phyloP scores from a whole-genome alignment of 2,329 filamentous ascomycete species.

The Sporothrix pallida region DNA sequence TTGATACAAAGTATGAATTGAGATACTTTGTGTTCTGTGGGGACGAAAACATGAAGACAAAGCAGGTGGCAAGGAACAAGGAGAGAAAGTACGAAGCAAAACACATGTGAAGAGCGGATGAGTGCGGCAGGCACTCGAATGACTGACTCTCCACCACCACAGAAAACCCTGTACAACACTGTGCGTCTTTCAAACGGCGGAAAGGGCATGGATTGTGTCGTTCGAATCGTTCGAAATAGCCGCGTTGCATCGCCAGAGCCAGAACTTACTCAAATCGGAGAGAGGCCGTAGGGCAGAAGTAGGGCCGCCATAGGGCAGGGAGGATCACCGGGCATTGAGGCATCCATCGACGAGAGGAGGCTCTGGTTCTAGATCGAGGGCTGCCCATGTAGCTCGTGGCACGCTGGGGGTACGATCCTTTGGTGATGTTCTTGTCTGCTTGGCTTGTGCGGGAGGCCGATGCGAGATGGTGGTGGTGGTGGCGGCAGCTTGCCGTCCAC shows the following conservation, averaged over 20 bases:
- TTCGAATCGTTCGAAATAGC: not conserved
- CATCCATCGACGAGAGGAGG: not conserved
- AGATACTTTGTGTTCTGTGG: too few species aligned
- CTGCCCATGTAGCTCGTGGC: not conserved
- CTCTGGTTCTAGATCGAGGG: not conserved
- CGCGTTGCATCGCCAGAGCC: not conserved
- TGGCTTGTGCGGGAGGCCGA: constrained; percentile 1
- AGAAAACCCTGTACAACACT: not conserved
- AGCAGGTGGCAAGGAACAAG: not conserved
- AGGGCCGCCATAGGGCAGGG: constrained; percentile 19
- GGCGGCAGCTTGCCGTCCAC: not conserved
- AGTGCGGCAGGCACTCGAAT: not conserved
- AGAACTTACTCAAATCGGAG: not conserved
- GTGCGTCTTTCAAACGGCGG: not conserved
- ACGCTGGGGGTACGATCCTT: constrained; percentile 10
- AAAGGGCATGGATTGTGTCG: not conserved
- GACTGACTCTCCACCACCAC: not conserved
- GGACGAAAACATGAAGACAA: not conserved
- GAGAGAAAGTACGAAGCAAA: not conserved
- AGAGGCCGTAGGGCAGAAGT: not conserved
- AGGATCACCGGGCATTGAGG: constrained; percentile 17
- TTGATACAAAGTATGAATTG: too few species aligned
- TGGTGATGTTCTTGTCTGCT: not conserved
- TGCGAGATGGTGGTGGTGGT: not conserved
- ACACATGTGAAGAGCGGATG: not conserved